phyloP scores from a whole-genome alignment of 768 basidiomycete genomes.

The Rhizopogon roseolus region DNA sequence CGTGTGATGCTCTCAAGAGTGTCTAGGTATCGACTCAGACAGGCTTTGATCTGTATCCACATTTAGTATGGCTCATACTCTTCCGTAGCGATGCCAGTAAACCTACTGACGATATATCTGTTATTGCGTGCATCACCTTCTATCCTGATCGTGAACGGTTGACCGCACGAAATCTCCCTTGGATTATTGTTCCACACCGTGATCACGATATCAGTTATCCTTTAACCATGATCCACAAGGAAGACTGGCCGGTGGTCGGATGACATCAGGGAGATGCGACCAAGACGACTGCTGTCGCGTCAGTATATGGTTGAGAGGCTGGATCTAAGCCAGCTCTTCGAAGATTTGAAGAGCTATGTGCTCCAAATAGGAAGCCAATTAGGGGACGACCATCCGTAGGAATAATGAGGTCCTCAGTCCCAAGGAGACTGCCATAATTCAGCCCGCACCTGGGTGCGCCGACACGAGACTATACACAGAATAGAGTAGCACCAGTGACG shows the following conservation, averaged over 20 bases:
- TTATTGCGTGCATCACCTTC: conserved; percentile 48
- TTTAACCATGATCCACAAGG: conserved; percentile 46
- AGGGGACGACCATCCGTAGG: conserved; percentile 7
- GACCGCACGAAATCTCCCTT: conserved; percentile 36
- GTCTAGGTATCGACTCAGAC: conserved; percentile 33
- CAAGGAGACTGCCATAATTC: background rate
- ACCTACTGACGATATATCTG: conserved; percentile 34
- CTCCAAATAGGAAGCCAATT: conserved; percentile 8
- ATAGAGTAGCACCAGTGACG: background rate
- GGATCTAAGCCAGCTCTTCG: background rate
- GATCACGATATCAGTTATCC: conserved; percentile 43
- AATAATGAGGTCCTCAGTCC: conserved; percentile 11
- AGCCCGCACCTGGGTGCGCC: background rate
- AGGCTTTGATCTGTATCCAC: conserved; percentile 40
- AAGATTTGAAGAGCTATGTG: too few relatives aligned
- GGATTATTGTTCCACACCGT: conserved; percentile 69
- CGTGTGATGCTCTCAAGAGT: conserved; percentile 10
- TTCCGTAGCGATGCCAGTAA: too few relatives aligned
- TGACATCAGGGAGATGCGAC: conserved; percentile 60
- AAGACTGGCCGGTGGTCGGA: conserved; percentile 46
- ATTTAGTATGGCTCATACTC: too few relatives aligned
- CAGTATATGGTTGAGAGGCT: conserved; percentile 16
- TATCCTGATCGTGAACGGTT: conserved; percentile 56
- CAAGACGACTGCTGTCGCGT: conserved; percentile 53
- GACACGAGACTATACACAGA: background rate